phyloP scores from a whole-genome alignment of 1,139 yeast genomes.

The Cylindricascospora bacillispora region DNA sequence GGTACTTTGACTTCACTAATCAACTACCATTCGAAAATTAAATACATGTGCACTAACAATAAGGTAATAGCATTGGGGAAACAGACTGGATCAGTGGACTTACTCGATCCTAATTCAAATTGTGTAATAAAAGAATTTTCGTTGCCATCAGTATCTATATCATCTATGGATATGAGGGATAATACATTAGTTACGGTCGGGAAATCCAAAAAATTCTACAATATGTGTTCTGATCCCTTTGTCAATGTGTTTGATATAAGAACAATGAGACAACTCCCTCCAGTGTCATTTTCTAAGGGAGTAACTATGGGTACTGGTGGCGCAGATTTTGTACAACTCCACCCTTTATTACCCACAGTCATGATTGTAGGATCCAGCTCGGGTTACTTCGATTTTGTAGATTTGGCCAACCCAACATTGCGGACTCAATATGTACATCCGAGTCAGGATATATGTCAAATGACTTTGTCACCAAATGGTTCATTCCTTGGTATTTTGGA shows the following conservation, averaged over 20 bases:
- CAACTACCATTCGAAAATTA: slow-evolving; percentile 31
- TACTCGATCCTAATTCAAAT: slow-evolving; percentile 57
- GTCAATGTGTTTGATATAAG: slow-evolving; percentile 76
- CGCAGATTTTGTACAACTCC: slow-evolving; percentile 72
- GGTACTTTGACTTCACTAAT: slow-evolving; percentile 26
- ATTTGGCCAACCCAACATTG: slow-evolving; percentile 62
- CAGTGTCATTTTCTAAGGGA: slow-evolving; percentile 50
- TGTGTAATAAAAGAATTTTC: slow-evolving; percentile 47
- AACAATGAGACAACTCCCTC: slow-evolving; percentile 60
- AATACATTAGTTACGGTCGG: slow-evolving; percentile 77
- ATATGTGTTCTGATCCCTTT: slow-evolving; percentile 57
- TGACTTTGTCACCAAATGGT: slow-evolving; percentile 69
- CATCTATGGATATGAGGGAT: slow-evolving; percentile 71
- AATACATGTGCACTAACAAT: slow-evolving; percentile 30
- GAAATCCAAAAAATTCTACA: slow-evolving; percentile 45
- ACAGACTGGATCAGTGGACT: slow-evolving; percentile 55
- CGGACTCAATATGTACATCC: slow-evolving; percentile 49
- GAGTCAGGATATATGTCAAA: slow-evolving; percentile 38
- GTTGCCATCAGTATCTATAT: slow-evolving; percentile 64
- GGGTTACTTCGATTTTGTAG: slow-evolving; percentile 81
- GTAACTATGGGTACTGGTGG: slow-evolving; percentile 49
- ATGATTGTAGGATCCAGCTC: slow-evolving; percentile 58
- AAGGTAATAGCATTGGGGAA: slow-evolving; percentile 51
- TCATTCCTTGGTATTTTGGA: slow-evolving; percentile 66
- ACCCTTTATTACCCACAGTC: slow-evolving; percentile 76